Evolutionary conservation across 768 basidiomycete species (phyloP).

Genomic region (Psilocybe sp.): DNA sequence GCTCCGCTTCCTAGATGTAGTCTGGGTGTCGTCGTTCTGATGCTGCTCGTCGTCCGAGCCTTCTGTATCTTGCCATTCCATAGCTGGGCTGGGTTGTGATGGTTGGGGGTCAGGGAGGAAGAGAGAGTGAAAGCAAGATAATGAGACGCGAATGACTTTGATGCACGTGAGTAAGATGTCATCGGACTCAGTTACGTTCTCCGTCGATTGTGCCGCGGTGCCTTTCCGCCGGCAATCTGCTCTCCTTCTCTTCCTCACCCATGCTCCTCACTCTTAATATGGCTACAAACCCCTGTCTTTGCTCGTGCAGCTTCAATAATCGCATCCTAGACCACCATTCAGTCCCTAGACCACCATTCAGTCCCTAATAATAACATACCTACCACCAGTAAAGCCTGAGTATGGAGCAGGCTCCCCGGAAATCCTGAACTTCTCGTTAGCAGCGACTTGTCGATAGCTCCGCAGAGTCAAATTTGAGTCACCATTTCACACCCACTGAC

Average conservation of each 20-base stretch:
- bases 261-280: neutral
- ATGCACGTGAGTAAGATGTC: conserved; percentile 27
- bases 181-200: conserved; percentile 2
- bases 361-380: too few species aligned
- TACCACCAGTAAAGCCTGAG: too few species aligned
- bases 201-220: neutral
- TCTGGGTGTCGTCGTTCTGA: conserved; percentile 32
- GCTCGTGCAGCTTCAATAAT: too few species aligned
- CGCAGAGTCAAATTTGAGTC: neutral
- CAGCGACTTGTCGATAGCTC: too few species aligned
- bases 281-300: too few species aligned
- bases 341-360: too few species aligned
- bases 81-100: conserved; percentile 17
- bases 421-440: too few species aligned
- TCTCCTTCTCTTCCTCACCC: neutral
- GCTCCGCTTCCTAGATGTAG: conserved; percentile 54
- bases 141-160: conserved; percentile 17
- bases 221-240: conserved; percentile 16
- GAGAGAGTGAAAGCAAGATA: conserved; percentile 11
- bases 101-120: conserved; percentile 20
- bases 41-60: conserved; percentile 54
- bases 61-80: conserved; percentile 63
- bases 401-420: too few species aligned
- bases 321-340: too few species aligned
- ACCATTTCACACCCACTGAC: neutral